These are phyloP conservation scores for Elaeis oleifera DNA, from an alignment of 202 grass and related monocot genomes.

Conservation along the genomic window DNA sequence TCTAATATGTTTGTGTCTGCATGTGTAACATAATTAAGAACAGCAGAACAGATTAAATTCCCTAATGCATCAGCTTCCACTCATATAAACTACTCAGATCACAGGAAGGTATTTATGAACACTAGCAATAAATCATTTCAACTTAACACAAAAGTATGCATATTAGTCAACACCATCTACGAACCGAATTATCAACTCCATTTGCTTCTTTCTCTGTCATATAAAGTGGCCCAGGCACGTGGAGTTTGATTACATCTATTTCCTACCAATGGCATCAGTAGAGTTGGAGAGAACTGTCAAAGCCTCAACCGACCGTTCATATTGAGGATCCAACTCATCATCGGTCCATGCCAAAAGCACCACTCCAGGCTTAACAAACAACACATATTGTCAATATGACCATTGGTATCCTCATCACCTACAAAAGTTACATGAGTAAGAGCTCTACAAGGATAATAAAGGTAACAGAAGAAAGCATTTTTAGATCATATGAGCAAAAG, in stretches of 20 bases:
- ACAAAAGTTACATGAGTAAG: conserved; percentile 3
- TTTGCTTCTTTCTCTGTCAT: conserved; percentile 73
- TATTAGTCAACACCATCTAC: conserved; percentile 10
- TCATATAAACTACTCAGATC: no score
- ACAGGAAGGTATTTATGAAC: no score
- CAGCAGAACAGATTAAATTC: no score
- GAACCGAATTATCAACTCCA: conserved; percentile 39
- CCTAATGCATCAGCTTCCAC: no score
- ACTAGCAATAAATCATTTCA: no score
- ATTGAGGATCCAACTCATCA: conserved; percentile 60
- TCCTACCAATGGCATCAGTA: conserved; percentile 46
- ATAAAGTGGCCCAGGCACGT: conserved; percentile 70
- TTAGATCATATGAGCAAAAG: no score
- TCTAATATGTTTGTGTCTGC: no score
- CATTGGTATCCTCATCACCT: conserved; percentile 92
- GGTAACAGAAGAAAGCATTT: no score
- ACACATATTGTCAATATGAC: conserved; percentile 80
- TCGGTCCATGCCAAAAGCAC: conserved; percentile 78
- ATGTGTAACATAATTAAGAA: no score
- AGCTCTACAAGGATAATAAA: no score
- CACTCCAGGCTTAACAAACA: conserved; percentile 70
- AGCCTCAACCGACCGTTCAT: conserved; percentile 70
- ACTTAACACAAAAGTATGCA: no score
- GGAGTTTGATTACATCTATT: conserved; percentile 72
- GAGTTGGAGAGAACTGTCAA: conserved; percentile 39